Conservation (phyloP, 352 stramenopile genomes). For the Sclerospora graminicola region DNA sequence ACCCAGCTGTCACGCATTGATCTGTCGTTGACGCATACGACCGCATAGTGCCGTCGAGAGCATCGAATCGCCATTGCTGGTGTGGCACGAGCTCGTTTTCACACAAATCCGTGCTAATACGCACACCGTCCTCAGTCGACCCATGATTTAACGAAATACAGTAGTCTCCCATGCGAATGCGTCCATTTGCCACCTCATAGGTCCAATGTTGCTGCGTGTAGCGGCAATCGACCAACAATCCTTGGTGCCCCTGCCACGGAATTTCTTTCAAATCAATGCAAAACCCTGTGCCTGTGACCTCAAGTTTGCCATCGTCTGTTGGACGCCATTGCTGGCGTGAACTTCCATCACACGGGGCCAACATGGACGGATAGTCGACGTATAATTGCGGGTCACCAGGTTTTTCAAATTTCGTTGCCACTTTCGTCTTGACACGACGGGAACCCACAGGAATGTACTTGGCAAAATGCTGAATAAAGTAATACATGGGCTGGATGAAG, state of each 20-base stretch:
- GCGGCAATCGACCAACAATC: slow-evolving; percentile 52
- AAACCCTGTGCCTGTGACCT: slow-evolving; percentile 46
- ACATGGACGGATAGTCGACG: slow-evolving; percentile 42
- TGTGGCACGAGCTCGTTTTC: slow-evolving; percentile 21
- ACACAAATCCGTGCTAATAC: slow-evolving; percentile 47
- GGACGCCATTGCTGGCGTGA: slow-evolving; percentile 45
- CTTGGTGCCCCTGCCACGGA: slow-evolving; percentile 44
- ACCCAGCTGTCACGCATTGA: slow-evolving; percentile 74
- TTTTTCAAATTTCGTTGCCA: slow-evolving; percentile 34
- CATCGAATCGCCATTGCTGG: slow-evolving; percentile 53
- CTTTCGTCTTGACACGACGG: slow-evolving; percentile 44
- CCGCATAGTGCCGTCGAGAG: slow-evolving; percentile 37
- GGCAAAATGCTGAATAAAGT: slow-evolving; percentile 87
- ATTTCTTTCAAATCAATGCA: slow-evolving; percentile 47
- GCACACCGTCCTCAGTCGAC: slow-evolving; percentile 36
- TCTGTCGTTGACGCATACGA: slow-evolving; percentile 24
- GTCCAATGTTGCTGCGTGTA: slow-evolving; percentile 62
- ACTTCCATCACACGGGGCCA: slow-evolving; percentile 56
- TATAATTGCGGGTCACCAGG: slow-evolving; percentile 57
- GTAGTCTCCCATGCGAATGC: slow-evolving; percentile 49
- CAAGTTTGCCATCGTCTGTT: slow-evolving; percentile 60
- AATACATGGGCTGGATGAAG: slow-evolving; percentile 83
- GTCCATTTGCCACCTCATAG: slow-evolving; percentile 30
- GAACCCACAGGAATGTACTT: slow-evolving; percentile 78
- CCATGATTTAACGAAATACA: slow-evolving; percentile 65